phyloP scores from a whole-genome alignment of 805 yeast genomes.

The Saturnispora kantuleensis region DNA sequence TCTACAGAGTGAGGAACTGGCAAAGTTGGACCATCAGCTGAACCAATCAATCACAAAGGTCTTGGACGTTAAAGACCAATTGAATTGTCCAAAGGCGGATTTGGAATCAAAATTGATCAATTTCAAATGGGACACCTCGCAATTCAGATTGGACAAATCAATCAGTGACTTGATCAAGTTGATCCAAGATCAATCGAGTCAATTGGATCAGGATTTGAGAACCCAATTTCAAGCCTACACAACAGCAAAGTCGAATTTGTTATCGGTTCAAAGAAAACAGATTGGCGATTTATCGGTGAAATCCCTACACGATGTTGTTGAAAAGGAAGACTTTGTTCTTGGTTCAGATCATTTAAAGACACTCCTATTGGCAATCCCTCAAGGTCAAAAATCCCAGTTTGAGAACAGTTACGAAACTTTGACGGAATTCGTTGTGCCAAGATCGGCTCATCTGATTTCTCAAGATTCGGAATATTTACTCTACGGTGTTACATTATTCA shows the following conservation, averaged over 20 bases:
- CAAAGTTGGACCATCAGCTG: conserved; percentile 74
- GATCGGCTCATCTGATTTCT: conserved; percentile 65
- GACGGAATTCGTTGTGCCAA: conserved; percentile 79
- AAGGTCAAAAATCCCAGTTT: conserved; percentile 48
- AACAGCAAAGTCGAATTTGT: conserved; percentile 71
- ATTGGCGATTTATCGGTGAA: conserved; percentile 89
- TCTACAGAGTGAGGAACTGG: conserved; percentile 80
- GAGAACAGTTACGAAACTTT: conserved; percentile 65
- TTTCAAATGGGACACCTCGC: conserved; percentile 82
- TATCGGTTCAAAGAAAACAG: conserved; percentile 85
- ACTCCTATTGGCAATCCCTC: conserved; percentile 83
- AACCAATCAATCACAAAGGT: conserved; percentile 60
- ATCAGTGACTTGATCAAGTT: conserved; percentile 62
- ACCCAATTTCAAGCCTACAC: conserved; percentile 65
- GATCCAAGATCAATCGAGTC: conserved; percentile 67
- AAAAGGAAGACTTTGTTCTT: conserved; percentile 71
- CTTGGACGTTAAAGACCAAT: conserved; percentile 55
- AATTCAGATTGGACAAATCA: conserved; percentile 77
- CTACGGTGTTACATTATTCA: conserved; percentile 76
- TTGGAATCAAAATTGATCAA: conserved; percentile 5
- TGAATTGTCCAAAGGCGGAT: conserved; percentile 17
- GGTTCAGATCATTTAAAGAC: conserved; percentile 82
- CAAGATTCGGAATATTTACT: conserved; percentile 66
- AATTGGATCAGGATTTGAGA: conserved; percentile 78
- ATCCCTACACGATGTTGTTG: conserved; percentile 82